Evolutionary conservation across 2,329 filamentous ascomycete species (phyloP).

Genomic region (Ophiostoma quercus): DNA sequence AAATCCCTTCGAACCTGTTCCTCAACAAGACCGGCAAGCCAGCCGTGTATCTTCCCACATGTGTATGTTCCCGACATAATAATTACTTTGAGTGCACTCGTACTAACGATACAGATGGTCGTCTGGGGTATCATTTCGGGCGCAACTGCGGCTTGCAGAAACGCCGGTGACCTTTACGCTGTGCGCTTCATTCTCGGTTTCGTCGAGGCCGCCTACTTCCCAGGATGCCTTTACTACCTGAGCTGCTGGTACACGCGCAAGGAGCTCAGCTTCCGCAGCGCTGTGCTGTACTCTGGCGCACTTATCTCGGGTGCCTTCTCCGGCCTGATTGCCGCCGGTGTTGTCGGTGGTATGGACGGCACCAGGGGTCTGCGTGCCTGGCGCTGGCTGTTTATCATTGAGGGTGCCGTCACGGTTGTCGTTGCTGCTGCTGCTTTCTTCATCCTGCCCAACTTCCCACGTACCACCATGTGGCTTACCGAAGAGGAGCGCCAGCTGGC

Average conservation of each 20-base stretch:
- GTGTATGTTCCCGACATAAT: constrained; percentile 33
- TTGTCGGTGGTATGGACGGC: constrained; percentile 60
- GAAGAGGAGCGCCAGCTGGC: constrained; percentile 43
- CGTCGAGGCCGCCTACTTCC: constrained; percentile 38
- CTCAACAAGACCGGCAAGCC: constrained; percentile 50
- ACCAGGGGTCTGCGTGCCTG: constrained; percentile 48
- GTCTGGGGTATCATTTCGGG: constrained; percentile 46
- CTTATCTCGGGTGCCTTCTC: constrained; percentile 63
- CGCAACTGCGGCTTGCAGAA: constrained; percentile 36
- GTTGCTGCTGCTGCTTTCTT: constrained; percentile 30
- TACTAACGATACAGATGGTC: constrained; percentile 38
- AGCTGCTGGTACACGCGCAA: constrained; percentile 60
- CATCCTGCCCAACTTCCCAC: constrained; percentile 55
- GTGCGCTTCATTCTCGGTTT: constrained; percentile 43
- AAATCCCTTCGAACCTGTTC: constrained; percentile 48
- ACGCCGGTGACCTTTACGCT: constrained; percentile 37
- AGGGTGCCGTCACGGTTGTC: constrained; percentile 25
- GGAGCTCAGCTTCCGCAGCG: constrained; percentile 56
- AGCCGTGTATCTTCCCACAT: constrained; percentile 42
- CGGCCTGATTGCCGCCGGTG: constrained; percentile 55
- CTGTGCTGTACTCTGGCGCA: constrained; percentile 53
- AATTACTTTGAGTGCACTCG: too few relatives aligned
- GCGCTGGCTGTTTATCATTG: constrained; percentile 27
- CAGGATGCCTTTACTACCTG: constrained; percentile 37
- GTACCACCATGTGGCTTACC: constrained; percentile 43